Conservation (phyloP, 108 stramenopile species). For the Discostella pseudostelligera region DNA sequence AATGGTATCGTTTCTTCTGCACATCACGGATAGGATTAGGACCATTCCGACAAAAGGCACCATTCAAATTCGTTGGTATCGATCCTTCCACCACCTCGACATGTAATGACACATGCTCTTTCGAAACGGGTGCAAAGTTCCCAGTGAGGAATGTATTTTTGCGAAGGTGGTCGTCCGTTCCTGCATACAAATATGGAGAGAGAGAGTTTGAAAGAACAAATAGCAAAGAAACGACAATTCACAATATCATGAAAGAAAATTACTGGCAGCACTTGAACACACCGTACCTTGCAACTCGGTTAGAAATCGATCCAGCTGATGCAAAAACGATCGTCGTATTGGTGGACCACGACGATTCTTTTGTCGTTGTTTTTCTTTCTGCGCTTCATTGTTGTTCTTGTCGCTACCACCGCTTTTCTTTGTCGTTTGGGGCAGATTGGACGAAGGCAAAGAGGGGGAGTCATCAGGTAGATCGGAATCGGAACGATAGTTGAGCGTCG, state of each 20-base stretch:
- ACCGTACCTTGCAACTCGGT: conserved; percentile 29
- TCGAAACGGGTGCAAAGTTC: conserved; percentile 45
- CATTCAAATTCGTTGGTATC: conserved; percentile 33
- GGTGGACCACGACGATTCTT: neutral
- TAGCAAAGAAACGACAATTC: neutral
- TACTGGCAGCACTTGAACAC: neutral
- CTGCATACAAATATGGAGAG: neutral
- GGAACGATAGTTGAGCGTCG: neutral
- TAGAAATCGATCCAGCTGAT: conserved; percentile 38
- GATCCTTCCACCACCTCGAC: conserved; percentile 45
- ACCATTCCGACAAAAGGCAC: conserved; percentile 43
- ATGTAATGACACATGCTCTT: conserved; percentile 33
- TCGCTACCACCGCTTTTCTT: too few species aligned
- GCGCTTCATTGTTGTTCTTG: neutral
- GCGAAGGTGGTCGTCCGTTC: conserved; percentile 22
- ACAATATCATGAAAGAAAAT: neutral
- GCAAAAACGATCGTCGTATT: conserved; percentile 27
- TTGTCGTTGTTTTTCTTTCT: neutral
- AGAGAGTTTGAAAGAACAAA: neutral
- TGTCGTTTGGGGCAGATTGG: neutral
- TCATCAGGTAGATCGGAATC: neutral
- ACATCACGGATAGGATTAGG: conserved; percentile 39
- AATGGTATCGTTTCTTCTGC: conserved; percentile 50
- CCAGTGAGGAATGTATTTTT: conserved; percentile 39
- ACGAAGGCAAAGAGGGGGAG: neutral